Conservation (phyloP, 495 filamentous ascomycete species). For the Talaromyces liani region DNA sequence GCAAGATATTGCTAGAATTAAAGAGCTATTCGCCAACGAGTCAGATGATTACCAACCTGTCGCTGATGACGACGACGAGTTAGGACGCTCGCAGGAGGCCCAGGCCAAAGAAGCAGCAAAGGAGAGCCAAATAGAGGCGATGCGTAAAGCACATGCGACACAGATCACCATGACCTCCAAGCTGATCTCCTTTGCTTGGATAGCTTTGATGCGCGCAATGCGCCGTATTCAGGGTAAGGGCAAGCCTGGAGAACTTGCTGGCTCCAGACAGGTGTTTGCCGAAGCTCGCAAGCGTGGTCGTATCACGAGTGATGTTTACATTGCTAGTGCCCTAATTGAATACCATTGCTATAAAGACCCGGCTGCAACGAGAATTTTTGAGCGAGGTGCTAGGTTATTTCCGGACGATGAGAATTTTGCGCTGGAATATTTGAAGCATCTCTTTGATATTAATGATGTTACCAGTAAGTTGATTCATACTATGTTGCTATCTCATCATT, state of each 20-base stretch:
- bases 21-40: slow-evolving; percentile 45
- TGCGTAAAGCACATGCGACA: slow-evolving; percentile 60
- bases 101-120: slow-evolving; percentile 47
- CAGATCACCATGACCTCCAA: slow-evolving; percentile 67
- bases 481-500: not conserved
- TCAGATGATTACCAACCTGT: slow-evolving; percentile 36
- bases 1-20: slow-evolving; percentile 60
- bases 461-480: slow-evolving; percentile 61
- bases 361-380: slow-evolving; percentile 88
- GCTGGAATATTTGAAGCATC: slow-evolving; percentile 88
- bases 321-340: slow-evolving; percentile 82
- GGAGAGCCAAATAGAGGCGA: slow-evolving; percentile 58
- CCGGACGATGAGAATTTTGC: slow-evolving; percentile 87
- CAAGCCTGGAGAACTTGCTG: slow-evolving; percentile 58
- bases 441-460: slow-evolving; percentile 82
- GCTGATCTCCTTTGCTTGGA: slow-evolving; percentile 86
- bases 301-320: slow-evolving; percentile 87
- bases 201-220: slow-evolving; percentile 87
- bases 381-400: slow-evolving; percentile 85
- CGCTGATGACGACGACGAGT: slow-evolving; percentile 59
- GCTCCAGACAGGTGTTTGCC: slow-evolving; percentile 75
- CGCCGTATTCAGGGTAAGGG: slow-evolving; percentile 92
- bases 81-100: slow-evolving; percentile 47
- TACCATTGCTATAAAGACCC: slow-evolving; percentile 92
- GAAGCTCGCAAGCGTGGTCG: slow-evolving; percentile 80